Percentiles rank a stretch among this genome's conserved stretches.
These are phyloP conservation scores for Nepenthes mirabilis DNA, from an alignment of 148 eudicot species.

Conservation along the genomic window DNA sequence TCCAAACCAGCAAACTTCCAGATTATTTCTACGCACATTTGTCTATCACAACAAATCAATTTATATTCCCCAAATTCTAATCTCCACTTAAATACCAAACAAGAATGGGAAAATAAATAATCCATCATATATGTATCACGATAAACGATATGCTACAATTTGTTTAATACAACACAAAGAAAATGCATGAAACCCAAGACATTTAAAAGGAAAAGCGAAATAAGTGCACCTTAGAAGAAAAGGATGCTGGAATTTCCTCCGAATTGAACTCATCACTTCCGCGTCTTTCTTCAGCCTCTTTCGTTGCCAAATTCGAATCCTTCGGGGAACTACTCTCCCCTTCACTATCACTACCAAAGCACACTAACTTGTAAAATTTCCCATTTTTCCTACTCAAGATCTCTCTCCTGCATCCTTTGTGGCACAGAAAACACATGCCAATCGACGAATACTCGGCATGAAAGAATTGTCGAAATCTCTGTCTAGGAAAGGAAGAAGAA, in stretches of 20 bases:
- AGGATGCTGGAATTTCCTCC: constrained; percentile 9
- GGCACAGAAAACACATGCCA: constrained; percentile 22
- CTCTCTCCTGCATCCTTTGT: constrained; percentile 13
- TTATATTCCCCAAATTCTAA: too few relatives aligned
- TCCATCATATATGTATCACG: neutral
- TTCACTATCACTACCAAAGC: constrained; percentile 19
- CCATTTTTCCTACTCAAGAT: constrained; percentile 8
- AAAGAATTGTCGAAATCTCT: constrained; percentile 5
- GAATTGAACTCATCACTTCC: constrained; percentile 6
- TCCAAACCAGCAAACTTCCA: too few relatives aligned
- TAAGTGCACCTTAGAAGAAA: constrained; percentile 14
- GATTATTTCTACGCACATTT: too few relatives aligned
- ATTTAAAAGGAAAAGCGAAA: neutral
- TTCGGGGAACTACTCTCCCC: constrained; percentile 14
- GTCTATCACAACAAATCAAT: too few relatives aligned
- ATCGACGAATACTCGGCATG: neutral
- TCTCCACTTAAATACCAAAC: too few relatives aligned
- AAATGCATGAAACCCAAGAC: neutral
- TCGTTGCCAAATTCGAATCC: constrained; percentile 48
- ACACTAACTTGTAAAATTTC: constrained; percentile 20
- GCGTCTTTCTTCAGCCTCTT: constrained; percentile 23
- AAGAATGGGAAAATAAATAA: neutral
- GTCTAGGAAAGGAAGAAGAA: neutral
- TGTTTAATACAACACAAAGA: neutral
- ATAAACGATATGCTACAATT: neutral